Percentiles rank a stretch among this genome's conserved stretches.
These are phyloP conservation scores for Phlyctochytrium arcticum DNA, from an alignment of 192 early-diverging fungal genomes.

Conservation along the genomic window DNA sequence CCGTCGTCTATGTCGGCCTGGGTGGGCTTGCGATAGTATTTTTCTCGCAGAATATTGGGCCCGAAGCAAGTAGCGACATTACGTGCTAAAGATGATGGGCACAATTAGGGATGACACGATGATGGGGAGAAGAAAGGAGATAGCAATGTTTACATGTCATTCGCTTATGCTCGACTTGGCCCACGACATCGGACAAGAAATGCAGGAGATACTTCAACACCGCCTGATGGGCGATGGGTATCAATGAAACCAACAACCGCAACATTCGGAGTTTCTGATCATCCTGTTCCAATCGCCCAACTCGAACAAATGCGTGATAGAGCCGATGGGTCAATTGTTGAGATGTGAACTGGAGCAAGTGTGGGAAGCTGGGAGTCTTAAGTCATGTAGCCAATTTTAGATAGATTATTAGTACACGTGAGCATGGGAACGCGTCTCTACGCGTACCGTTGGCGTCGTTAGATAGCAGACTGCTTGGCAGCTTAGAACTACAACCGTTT, in stretches of 20 bases:
- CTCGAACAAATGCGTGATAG: not conserved
- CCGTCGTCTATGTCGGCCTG: not conserved
- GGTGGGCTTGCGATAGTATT: not conserved
- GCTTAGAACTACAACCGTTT: too few relatives aligned
- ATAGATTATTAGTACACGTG: too few relatives aligned
- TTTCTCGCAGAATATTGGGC: not conserved
- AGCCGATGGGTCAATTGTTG: constrained; percentile 34
- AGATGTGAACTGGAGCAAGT: too few relatives aligned
- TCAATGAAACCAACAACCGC: not conserved
- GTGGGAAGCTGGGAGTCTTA: too few relatives aligned
- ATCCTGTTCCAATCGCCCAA: not conserved
- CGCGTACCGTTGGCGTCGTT: too few relatives aligned
- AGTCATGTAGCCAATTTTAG: too few relatives aligned
- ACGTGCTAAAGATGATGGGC: too few relatives aligned
- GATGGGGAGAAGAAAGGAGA: too few relatives aligned
- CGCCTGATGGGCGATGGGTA: not conserved
- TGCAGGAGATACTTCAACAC: not conserved
- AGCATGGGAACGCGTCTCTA: too few relatives aligned
- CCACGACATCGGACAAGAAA: not conserved
- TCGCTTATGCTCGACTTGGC: not conserved
- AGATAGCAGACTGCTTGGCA: too few relatives aligned
- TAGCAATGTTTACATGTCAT: not conserved
- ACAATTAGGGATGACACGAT: too few relatives aligned
- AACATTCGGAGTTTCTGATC: not conserved
- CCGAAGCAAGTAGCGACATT: constrained; percentile 1